Base-by-base conservation (phyloP, 78 protist genomes). In the Speleostelium caveatum region DNA sequence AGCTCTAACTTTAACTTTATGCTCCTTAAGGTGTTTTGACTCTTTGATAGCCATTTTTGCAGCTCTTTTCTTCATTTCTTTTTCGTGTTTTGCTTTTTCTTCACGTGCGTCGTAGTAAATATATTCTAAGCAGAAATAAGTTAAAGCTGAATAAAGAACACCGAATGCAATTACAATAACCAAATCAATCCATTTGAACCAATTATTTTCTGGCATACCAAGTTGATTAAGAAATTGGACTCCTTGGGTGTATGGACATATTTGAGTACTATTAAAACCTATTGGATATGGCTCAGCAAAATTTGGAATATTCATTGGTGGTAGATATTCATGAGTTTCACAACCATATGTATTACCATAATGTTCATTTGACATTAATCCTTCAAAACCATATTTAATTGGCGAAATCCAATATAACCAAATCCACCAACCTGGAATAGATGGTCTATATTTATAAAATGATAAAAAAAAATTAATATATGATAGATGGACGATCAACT, bases 381-480 rank as follows among this genome's bases (percentile, higher is more conserved):
- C 95, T 72, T 91, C 95, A 51, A 91, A 74, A 1, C 59, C 76
- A 39, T 91, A 91, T 21, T 91, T 75, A 24, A 91, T 71, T 49
- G 88, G 88, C 4, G 90, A 79, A 62, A 78, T 78, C 95, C 95
- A 91, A 36, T 79, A 91, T 22, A 78, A 21, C 95, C 95, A 91
- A n/a, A 78, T 73, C 88, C 88, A 91, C 85, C 90, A 77, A 35
- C 86, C 74, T 1, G 76, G 76, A n/a, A 83, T 68, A 21, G 49
- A 33, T 55, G 73, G 73, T n/a, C 51, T 59, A 24, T 16, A n/a
- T n/a, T n/a, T n/a, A 30, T 12, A 78, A 55, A n/a, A n/a, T n/a
- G n/a, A n/a, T n/a, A n/a, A n/a, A n/a, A n/a, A n/a, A n/a, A n/a
- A n/a, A n/a, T n/a, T n/a, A n/a, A n/a, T n/a, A n/a, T n/a, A n/a